Evolutionary conservation across 768 basidiomycete genomes (phyloP).

Genomic region (Amanita fuliginea): DNA sequence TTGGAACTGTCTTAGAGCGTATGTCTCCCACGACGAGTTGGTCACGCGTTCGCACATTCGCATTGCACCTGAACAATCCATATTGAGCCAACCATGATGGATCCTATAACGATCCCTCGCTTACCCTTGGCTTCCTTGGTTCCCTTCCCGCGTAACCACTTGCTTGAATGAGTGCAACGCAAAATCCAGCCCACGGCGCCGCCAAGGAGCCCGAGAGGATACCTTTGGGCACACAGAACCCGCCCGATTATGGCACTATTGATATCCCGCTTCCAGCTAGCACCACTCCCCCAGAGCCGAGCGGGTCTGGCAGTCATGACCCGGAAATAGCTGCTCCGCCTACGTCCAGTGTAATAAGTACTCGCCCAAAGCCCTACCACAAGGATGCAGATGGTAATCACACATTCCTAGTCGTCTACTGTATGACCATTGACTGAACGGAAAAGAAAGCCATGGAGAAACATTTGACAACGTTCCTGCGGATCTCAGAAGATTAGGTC

Average conservation of each 20-base stretch:
- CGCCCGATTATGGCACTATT: neutral
- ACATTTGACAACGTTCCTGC: slow-evolving; percentile 36
- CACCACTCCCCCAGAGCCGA: neutral
- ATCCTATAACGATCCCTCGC: neutral
- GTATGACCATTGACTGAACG: neutral
- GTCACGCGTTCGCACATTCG: too few relatives aligned
- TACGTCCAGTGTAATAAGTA: neutral
- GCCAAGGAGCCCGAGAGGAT: neutral
- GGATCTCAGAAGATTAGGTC: slow-evolving; percentile 41
- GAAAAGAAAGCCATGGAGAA: slow-evolving; percentile 19
- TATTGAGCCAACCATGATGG: neutral
- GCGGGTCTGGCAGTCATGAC: neutral
- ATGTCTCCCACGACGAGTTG: too few relatives aligned
- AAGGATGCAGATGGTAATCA: neutral
- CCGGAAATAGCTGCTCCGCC: neutral
- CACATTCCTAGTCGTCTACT: neutral
- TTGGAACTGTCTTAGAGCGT: too few relatives aligned
- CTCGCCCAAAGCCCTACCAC: neutral
- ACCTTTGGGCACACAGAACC: neutral
- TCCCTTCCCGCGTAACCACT: neutral
- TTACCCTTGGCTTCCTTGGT: too few relatives aligned
- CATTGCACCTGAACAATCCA: neutral
- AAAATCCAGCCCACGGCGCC: neutral
- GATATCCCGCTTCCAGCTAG: neutral
- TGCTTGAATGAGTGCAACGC: neutral